Evolutionary conservation across 805 yeast species (phyloP), one percentile per base, ranked within the genome.

Genomic region (Starmerella bombi): DNA sequence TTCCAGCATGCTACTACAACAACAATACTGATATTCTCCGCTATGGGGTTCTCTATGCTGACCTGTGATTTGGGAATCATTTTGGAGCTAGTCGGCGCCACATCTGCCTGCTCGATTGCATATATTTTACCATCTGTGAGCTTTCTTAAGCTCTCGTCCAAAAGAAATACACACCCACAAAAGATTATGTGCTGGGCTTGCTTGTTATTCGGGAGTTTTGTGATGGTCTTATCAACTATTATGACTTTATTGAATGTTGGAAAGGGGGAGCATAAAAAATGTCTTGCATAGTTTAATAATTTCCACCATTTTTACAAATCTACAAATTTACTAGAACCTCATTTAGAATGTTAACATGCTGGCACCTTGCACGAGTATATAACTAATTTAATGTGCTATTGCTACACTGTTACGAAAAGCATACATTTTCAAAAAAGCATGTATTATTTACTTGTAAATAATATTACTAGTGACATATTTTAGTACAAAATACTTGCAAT

Each of bases 41-140:
- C 94, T 0, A 80, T 85, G 86, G 53, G 72, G 0, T 76, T 84
- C 2, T 70, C 96, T 0, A 62, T 88, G 25, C 60, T 75, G 42
- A 83, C 95, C 0, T 86, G 95, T 55, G 83, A 85, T 49, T 65
- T 86, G 41, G 97, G 97, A 1, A 80, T 91, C 10, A 77, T 88
- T 22, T 65, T 86, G 31, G 96, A 88, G 55, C 66, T 86, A 3
- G 85, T 84, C 25, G 97, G 97, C 2, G 86, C 95, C 0, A 80
- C 94, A 0, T 80, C 94, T 0, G 96, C 96, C 0, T 83, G 93
- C 16, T 65, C 81, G 29, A 77, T 88, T 79, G 96, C 97, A 0
- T 86, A 82, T 56, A 83, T 86, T 18, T 62, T 86, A 15, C 97
- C 97, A 0, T 94, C 95, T 3, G 57, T 78, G 57, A 86, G 95